Base-by-base conservation (phyloP, 305 asterid species). In the Salvia sclarea region DNA sequence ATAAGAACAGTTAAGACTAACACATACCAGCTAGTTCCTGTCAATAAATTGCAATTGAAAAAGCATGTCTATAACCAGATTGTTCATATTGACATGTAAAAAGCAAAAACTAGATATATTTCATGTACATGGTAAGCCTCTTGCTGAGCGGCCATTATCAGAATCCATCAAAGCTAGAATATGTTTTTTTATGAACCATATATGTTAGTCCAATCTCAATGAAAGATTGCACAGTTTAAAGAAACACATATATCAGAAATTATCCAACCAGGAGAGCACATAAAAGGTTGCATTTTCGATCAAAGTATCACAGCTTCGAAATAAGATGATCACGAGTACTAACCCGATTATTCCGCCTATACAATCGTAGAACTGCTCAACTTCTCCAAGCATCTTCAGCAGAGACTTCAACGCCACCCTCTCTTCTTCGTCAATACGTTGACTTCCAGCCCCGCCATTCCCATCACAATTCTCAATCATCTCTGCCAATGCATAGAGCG, bases 341-440 rank as follows among this genome's bases (percentile, higher is more conserved):
- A 68, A 94, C 98, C 99, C 99, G 44, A 94, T 84, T 61, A 89
- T 87, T 69, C 99, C 99, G 68, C 99, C 98, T 75, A 94, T 89
- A 79, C 96, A 91, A 63, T 94, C 94, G 77, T 91, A 94, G 78
- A 94, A 91, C 71, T 77, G 83, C 79, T 94, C 99, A 28, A 89
- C 85, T 53, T 94, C 95, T 43, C 84, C 89, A 22, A 94, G 91
- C 81, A 81, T 83, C 78, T 84, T 89, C 87, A 91, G 62, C 83
- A 91, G 67, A 40, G 88, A 88, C 76, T 77, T 75, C 81, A 94
- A 74, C 21, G 87, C 87, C 47, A 31, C 78, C 60, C 80, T 68
- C 55, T 89, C 88, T 59, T 80, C 86, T 21, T 76, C 86, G 50
- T 72, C 78, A 37, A 79, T 58, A 38, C 79, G 74, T 61, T 56